Base-by-base conservation (phyloP, 805 yeast species). In the Diddensiella transvaalensis region DNA sequence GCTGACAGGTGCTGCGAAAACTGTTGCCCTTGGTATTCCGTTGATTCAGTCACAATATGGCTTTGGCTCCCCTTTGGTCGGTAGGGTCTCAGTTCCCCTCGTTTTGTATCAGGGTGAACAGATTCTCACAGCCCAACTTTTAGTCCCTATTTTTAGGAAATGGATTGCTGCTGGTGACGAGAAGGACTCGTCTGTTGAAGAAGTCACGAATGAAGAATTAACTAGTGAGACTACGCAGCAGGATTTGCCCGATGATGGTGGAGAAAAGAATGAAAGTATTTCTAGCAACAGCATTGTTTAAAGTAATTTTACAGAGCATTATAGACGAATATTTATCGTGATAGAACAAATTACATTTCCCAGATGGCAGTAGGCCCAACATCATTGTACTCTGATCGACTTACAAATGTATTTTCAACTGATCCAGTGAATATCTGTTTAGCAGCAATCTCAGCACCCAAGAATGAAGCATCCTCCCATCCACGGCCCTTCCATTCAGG, bases 1-100 rank as follows among this genome's bases (percentile, higher is more conserved):
- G 84, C 74, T 87, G 50, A 87, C 96, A 66, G 96, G 95, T 8
- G 91, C 95, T 3, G 96, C 96, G 1, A 89, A 88, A 65, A 88
- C 96, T 0, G 96, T 95, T 0, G 96, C 96, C 0, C 71, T 88
- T 44, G 96, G 96, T 32, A 95, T 88, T 3, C 85, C 95, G 1
- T 71, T 88, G 44, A 74, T 85, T n/a, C 74, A 89, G 1, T 79
- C 91, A 0, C 91, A 85, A 63, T 88, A 87, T 62, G 95, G 95
- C 13, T 66, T 77, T 3, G 60, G 74, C 40, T 79, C 77, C 57
- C 71, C 75, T 6, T 29, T 56, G 6, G 56, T 51, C 2, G 96
- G 96, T 15, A 76, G 77, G 45, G 66, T 89, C 36, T 69, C 89
- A 37, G 89, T 87, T 15, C 91, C 96, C 0, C 72, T 89, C 60